Conservation (phyloP, 2,329 filamentous ascomycete genomes). For the Elsinoe fawcettii region DNA sequence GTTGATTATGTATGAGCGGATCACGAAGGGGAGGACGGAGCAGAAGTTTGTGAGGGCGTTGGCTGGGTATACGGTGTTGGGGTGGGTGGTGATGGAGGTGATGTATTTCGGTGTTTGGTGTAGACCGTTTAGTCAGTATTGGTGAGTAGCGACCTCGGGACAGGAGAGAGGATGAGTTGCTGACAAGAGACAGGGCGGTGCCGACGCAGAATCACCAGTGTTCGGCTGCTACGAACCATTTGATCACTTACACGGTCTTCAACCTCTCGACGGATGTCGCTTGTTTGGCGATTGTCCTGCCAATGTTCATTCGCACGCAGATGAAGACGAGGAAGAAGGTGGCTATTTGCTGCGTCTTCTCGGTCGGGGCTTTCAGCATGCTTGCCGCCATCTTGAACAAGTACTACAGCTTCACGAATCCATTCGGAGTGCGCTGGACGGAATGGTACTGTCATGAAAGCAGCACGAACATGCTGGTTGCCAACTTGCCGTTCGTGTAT, state of each 20-base stretch:
- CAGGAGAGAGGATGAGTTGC: neutral
- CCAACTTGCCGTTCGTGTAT: constrained; percentile 55
- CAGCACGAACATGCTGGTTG: constrained; percentile 52
- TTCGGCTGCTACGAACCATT: constrained; percentile 31
- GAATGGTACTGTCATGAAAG: constrained; percentile 55
- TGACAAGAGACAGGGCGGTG: constrained; percentile 18
- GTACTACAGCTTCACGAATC: constrained; percentile 52
- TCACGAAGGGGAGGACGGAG: constrained; percentile 31
- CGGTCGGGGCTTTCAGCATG: constrained; percentile 50
- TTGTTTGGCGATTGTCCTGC: constrained; percentile 39
- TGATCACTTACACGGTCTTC: constrained; percentile 33
- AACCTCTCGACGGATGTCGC: constrained; percentile 42
- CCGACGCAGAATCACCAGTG: constrained; percentile 34
- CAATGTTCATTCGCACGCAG: constrained; percentile 38
- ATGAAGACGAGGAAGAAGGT: constrained; percentile 44
- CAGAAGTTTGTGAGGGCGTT: constrained; percentile 31
- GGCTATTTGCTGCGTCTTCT: constrained; percentile 48
- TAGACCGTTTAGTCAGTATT: constrained; percentile 32
- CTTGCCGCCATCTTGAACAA: constrained; percentile 54
- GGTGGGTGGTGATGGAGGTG: constrained; percentile 34
- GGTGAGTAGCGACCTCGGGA: constrained; percentile 22
- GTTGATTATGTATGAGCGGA: constrained; percentile 32
- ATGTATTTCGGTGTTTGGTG: constrained; percentile 36
- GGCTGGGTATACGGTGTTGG: constrained; percentile 28
- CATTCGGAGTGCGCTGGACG: constrained; percentile 50